Percentiles rank a stretch among this genome's conserved stretches.
phyloP scores from a whole-genome alignment of 768 basidiomycete genomes.

The Tylopilus sp. region DNA sequence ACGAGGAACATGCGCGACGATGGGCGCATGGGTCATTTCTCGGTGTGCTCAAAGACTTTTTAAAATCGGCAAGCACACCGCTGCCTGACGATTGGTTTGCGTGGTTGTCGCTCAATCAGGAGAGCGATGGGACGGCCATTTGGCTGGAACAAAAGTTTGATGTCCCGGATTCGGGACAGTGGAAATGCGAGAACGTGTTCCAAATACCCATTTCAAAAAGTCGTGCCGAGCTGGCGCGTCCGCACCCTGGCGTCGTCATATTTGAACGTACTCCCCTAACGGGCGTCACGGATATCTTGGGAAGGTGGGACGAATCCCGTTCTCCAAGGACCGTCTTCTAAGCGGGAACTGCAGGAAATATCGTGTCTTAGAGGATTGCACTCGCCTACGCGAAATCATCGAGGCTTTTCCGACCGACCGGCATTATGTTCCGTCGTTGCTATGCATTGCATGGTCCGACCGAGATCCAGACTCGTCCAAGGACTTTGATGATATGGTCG shows the following conservation, averaged over 20 bases:
- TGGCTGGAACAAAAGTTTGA: constrained; percentile 79
- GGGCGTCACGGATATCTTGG: constrained; percentile 60
- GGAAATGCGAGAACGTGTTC: constrained; percentile 59
- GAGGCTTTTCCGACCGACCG: constrained; percentile 49
- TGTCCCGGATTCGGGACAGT: constrained; percentile 59
- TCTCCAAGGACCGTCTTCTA: background rate
- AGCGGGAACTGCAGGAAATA: constrained; percentile 49
- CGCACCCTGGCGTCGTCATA: constrained; percentile 64
- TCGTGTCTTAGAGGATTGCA: constrained; percentile 67
- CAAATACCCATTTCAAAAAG: constrained; percentile 45
- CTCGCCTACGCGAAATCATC: constrained; percentile 64
- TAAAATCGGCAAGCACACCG: constrained; percentile 32
- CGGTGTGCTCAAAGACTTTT: constrained; percentile 31
- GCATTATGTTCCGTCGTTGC: constrained; percentile 59
- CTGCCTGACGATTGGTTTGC: constrained; percentile 49
- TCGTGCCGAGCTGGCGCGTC: constrained; percentile 13
- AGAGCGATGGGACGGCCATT: constrained; percentile 71
- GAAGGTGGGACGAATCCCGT: constrained; percentile 44
- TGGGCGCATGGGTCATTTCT: constrained; percentile 78
- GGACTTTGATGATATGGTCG: constrained; percentile 63
- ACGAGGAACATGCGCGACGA: constrained; percentile 64
- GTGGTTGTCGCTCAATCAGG: constrained; percentile 75
- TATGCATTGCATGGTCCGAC: constrained; percentile 61
- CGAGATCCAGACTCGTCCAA: constrained; percentile 35
- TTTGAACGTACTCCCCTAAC: constrained; percentile 72